Conservation (phyloP, 805 yeast genomes). For the Sugiyamaella chiloensis region DNA sequence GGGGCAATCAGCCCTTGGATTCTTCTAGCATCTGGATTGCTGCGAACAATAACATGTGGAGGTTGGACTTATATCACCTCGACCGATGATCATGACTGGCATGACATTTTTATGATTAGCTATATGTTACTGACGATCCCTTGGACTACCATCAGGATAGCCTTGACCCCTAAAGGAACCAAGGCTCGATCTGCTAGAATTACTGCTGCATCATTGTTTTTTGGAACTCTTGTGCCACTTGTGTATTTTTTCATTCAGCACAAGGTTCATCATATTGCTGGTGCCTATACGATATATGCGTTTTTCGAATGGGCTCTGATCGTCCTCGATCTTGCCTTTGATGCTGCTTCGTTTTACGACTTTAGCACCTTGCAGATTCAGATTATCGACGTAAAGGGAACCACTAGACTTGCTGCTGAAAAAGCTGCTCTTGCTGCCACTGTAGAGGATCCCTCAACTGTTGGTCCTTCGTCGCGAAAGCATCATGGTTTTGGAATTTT, state of each 20-base stretch:
- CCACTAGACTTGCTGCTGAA: conserved; percentile 20
- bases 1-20: conserved; percentile 37
- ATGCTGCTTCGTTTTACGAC: conserved; percentile 71
- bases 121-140: conserved; percentile 89
- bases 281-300: conserved; percentile 95
- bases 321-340: conserved; percentile 78
- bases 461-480: conserved; percentile 23
- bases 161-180: conserved; percentile 48
- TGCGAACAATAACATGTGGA: conserved; percentile 94
- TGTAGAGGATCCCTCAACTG: conserved; percentile 4
- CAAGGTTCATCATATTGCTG: conserved; percentile 79
- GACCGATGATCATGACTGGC: conserved; percentile 95
- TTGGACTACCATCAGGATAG: conserved; percentile 70
- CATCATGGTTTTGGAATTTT: conserved; percentile 29
- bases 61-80: conserved; percentile 98
- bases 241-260: conserved; percentile 89
- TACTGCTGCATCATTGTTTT: conserved; percentile 58
- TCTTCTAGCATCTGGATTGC: conserved; percentile 53
- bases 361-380: conserved; percentile 58
- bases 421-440: conserved; percentile 8
- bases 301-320: conserved; percentile 93
- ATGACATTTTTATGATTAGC: conserved; percentile 91
- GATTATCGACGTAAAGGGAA: conserved; percentile 32
- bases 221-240: conserved; percentile 72
- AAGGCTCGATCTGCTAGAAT: conserved; percentile 46